phyloP scores from a whole-genome alignment of 1,284 basidiomycete species.

The Mrakiaceae sp. region DNA sequence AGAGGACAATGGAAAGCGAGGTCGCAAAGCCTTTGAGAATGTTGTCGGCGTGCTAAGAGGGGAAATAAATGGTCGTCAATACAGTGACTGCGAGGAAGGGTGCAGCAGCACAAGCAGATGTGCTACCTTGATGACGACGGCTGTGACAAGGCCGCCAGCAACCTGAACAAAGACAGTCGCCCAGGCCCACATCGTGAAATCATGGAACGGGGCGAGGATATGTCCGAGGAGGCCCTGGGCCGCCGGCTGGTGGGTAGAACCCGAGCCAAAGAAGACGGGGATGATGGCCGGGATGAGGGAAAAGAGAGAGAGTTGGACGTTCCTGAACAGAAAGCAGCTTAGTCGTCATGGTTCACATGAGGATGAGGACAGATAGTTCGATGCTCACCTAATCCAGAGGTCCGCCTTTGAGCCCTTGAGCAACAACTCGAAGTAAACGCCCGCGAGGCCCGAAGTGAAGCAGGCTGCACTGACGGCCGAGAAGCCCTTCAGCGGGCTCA shows the following conservation, averaged over 20 bases:
- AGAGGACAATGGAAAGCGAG: conserved; percentile 80
- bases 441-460: conserved; percentile 92
- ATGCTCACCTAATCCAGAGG: conserved; percentile 41
- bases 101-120: not conserved
- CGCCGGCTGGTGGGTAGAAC: conserved; percentile 29
- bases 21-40: conserved; percentile 92
- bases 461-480: conserved; percentile 78
- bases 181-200: conserved; percentile 81
- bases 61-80: conserved; percentile 24
- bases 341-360: conserved; percentile 67
- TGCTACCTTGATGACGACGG: conserved; percentile 41
- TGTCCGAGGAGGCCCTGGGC: conserved; percentile 23
- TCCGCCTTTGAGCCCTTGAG: conserved; percentile 76
- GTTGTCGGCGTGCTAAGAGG: conserved; percentile 56
- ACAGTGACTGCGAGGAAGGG: conserved; percentile 16
- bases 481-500: conserved; percentile 63
- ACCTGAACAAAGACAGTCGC: conserved; percentile 81
- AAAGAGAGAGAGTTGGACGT: conserved; percentile 90
- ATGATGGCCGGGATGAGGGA: conserved; percentile 80
- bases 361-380: not conserved
- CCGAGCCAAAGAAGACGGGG: conserved; percentile 56
- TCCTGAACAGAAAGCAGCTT: conserved; percentile 52
- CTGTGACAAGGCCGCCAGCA: conserved; percentile 78
- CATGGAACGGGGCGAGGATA: conserved; percentile 29
- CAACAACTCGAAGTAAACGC: conserved; percentile 97